phyloP scores from a whole-genome alignment of 345 rosid species.

The Murraya paniculata region DNA sequence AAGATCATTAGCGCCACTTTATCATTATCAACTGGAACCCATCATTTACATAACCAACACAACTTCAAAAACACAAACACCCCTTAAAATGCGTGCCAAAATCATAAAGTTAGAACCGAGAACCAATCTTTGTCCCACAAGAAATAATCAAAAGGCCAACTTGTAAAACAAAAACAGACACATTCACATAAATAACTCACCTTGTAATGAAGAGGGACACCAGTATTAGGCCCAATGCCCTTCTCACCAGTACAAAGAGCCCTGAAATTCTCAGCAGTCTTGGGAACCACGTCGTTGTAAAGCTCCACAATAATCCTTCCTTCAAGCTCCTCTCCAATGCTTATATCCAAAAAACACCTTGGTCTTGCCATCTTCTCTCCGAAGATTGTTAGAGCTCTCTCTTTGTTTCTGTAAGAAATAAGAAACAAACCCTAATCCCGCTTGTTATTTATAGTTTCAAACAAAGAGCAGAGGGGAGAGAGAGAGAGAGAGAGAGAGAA shows the following conservation, averaged over 20 bases:
- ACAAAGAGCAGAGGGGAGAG: not conserved
- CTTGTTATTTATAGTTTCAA: slow-evolving; percentile 15
- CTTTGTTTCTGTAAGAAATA: not conserved
- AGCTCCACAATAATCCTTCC: slow-evolving; percentile 91
- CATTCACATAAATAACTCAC: slow-evolving; percentile 18
- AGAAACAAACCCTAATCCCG: slow-evolving; percentile 19
- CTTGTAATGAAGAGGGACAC: slow-evolving; percentile 86
- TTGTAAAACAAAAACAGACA: not conserved
- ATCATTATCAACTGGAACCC: slow-evolving; percentile 10
- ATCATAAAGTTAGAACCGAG: not conserved
- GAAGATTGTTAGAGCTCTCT: not conserved
- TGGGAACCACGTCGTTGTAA: slow-evolving; percentile 76
- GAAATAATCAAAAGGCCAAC: not conserved
- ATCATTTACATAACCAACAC: not conserved
- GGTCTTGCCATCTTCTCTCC: slow-evolving; percentile 48
- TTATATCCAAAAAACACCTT: slow-evolving; percentile 77
- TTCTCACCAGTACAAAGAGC: slow-evolving; percentile 93
- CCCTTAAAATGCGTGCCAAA: not conserved
- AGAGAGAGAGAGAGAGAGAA: not conserved
- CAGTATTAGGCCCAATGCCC: slow-evolving; percentile 79
- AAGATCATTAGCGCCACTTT: slow-evolving; percentile 10
- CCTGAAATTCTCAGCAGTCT: slow-evolving; percentile 89
- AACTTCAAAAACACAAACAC: not conserved
- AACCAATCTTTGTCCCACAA: not conserved
- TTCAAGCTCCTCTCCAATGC: slow-evolving; percentile 89